Base-by-base conservation (phyloP, 2,329 filamentous ascomycete genomes). In the Cordyceps tenuipes region DNA sequence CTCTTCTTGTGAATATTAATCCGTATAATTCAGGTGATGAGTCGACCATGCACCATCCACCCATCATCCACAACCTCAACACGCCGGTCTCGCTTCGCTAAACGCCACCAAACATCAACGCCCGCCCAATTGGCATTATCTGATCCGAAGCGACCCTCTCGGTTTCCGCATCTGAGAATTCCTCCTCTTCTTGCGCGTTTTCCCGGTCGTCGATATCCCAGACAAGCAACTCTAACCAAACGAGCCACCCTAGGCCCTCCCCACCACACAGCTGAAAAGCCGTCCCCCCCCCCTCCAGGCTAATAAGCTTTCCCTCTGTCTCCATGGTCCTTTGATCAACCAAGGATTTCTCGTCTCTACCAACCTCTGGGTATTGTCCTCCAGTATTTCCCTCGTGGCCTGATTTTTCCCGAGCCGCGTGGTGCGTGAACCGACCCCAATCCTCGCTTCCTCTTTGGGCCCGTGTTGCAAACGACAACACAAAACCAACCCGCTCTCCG, bases 131-230 rank as follows among this genome's bases (percentile, higher is more conserved):
- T 36, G 17, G 2, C 19, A 56, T 56, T 56, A 56, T 56, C 43
- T 58, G 56, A 58, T 58, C 56, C 56, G 56, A 58, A 51, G 46
- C 56, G 47, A 58, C 46, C 47, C 41, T 48, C 44, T 56, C 53
- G 53, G 53, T 56, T 44, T 47, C 53, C 53, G 53, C 44, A 41
- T 49, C 44, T 15, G 13, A n/a, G 12, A 6, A 21, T 26, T 31
- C 15, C n/a, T 29, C 17, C 19, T 26, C 17, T 9, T 10, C 41
- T 19, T 21, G 9, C 41, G 39, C n/a, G n/a, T 23, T 34, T 34
- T 44, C 19, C 50, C 7, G 17, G 4, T 26, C 34, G 12, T 36
- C 19, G 15, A 21, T 10, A 47, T 44, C 52, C 52, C 31, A 21
- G 19, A 57, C 7, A 26, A 48, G 31, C 54, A 48, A 56, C 43